phyloP scores from a whole-genome alignment of 352 stramenopile species.

The Pythium vanterpoolii region DNA sequence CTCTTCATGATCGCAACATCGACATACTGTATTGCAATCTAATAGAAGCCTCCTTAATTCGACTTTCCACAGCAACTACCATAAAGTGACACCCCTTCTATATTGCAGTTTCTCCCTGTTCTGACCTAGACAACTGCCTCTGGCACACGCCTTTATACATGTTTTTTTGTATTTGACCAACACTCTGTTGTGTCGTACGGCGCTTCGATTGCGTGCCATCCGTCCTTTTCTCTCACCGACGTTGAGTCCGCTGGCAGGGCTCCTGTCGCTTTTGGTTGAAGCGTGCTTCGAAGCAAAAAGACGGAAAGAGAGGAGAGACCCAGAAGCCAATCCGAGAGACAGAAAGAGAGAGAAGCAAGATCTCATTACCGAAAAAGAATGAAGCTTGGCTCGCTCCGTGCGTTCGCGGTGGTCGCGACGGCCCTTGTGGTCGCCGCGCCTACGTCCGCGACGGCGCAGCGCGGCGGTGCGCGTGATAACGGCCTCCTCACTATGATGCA shows the following conservation, averaged over 20 bases:
- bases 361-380: neutral
- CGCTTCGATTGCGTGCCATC: slow-evolving; percentile 12
- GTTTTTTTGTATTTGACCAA: slow-evolving; percentile 10
- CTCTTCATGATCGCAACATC: slow-evolving; percentile 19
- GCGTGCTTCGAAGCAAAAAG: neutral
- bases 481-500: slow-evolving; percentile 33
- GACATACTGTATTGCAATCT: neutral
- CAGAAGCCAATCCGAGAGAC: slow-evolving; percentile 3
- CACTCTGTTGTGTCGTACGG: neutral
- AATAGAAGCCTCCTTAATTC: slow-evolving; percentile 5
- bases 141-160: slow-evolving; percentile 7
- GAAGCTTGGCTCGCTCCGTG: slow-evolving; percentile 15
- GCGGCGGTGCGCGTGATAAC: neutral
- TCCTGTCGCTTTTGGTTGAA: slow-evolving; percentile 11
- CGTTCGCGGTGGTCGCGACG: slow-evolving; percentile 1
- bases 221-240: slow-evolving; percentile 18
- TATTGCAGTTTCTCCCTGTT: neutral
- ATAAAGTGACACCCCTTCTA: slow-evolving; percentile 12
- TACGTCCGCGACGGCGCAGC: slow-evolving; percentile 1
- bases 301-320: slow-evolving; percentile 2
- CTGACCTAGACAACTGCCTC: neutral
- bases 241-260: neutral
- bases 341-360: neutral
- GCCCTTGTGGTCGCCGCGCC: neutral
- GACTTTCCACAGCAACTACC: neutral